A percentile compares a stretch with the other conserved stretches of the same genome.
These are phyloP conservation scores for Smittium mucronatum DNA, from an alignment of 371 early-diverging fungal species.

Conservation along the genomic window DNA sequence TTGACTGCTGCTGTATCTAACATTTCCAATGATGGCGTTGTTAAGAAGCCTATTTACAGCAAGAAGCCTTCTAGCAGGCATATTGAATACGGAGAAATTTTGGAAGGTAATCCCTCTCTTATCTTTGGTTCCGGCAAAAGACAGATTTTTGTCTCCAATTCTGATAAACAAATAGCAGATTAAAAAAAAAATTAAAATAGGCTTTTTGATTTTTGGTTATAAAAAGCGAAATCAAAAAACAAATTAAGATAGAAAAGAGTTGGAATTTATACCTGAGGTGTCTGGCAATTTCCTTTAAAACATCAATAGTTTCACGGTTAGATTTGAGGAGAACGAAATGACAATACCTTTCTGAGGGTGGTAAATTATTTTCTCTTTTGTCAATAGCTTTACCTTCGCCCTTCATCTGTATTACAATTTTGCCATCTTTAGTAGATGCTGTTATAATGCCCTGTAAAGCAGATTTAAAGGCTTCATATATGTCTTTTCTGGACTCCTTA, in stretches of 20 bases:
- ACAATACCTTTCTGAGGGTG: slow-evolving; percentile 52
- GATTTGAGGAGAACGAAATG: slow-evolving; percentile 80
- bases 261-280: slow-evolving; percentile 15
- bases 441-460: slow-evolving; percentile 33
- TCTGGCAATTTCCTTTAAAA: slow-evolving; percentile 46
- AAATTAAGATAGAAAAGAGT: neutral
- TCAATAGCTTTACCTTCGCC: slow-evolving; percentile 6
- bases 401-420: slow-evolving; percentile 16
- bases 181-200: neutral
- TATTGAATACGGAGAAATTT: slow-evolving; percentile 55
- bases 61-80: slow-evolving; percentile 45
- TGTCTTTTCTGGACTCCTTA: slow-evolving; percentile 38
- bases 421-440: slow-evolving; percentile 38
- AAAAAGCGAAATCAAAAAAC: neutral
- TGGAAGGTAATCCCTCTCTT: slow-evolving; percentile 91
- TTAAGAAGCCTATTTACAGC: slow-evolving; percentile 39
- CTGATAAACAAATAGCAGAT: neutral
- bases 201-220: neutral
- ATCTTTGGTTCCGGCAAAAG: slow-evolving; percentile 98
- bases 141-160: slow-evolving; percentile 39
- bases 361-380: slow-evolving; percentile 18
- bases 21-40: slow-evolving; percentile 58
- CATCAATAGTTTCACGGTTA: slow-evolving; percentile 80
- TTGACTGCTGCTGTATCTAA: slow-evolving; percentile 41
- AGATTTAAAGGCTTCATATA: slow-evolving; percentile 42